Evolutionary conservation across 345 rosid genomes (phyloP), one percentile per base, ranked within the genome.

Genomic region (Luvunga scandens): DNA sequence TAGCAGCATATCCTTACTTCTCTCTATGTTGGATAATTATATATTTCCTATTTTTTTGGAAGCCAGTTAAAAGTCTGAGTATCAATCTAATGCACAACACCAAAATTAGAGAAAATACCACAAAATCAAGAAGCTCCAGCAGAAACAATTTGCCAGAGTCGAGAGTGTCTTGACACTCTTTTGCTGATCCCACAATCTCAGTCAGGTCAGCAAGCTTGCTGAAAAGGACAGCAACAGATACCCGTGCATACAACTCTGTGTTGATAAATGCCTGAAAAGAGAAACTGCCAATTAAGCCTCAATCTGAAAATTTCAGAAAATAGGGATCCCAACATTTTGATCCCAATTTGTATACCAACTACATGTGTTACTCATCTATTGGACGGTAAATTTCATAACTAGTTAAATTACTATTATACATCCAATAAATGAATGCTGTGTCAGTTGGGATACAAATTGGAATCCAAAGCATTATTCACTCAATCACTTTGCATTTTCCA

Each of bases 201-300:
- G 86, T 91, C 89, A 89, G 83, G 86, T 85, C 79, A 80, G 95
- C 90, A 24, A 95, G 88, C 86, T 88, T 90, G 87, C 85, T 77
- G 77, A 95, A 91, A 53, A 95, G 86, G 75, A 82, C 92, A 78
- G 98, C 94, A 27, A 95, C 93, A 68, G 94, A 93, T n/a, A 92
- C 96, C 57, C 99, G 98, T 53, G 94, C 97, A 87, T 88, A 95
- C 79, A 95, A 85, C 86, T 95, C 99, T 42, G 96, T 93, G 87
- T 93, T 95, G 85, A 91, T 88, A 86, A 90, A 93, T 71, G 87
- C 90, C 98, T 95, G 85, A 72, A 55, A 74, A 69, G 36, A 84
- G 36, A 80, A 75, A 70, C 27, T 79, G 80, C 31, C 78, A 56
- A 30, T 65, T 67, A 77, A 71, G 30, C 66, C 55, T 48, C 4